Evolutionary conservation across 202 grass and related monocot genomes (phyloP).

Genomic region (Carex arenaria): DNA sequence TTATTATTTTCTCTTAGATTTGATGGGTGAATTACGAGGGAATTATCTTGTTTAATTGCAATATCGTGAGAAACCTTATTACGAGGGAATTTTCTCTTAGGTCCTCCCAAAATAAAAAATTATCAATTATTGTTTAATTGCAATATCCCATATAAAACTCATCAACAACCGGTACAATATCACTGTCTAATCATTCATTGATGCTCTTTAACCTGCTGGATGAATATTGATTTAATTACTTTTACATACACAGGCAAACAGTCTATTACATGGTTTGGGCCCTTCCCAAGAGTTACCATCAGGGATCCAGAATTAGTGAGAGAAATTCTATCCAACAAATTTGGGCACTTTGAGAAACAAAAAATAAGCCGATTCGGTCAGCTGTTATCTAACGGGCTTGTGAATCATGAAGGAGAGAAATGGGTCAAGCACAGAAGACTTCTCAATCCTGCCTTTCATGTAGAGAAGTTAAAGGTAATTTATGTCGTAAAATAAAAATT

Average conservation of each 20-base stretch:
- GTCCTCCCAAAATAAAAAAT: background rate
- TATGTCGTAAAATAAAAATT: no score
- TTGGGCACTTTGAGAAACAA: constrained; percentile 43
- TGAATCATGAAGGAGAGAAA: constrained; percentile 45
- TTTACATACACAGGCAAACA: no score
- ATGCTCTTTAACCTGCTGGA: background rate
- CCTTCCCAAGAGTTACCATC: no score
- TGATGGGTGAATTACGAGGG: background rate
- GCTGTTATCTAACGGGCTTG: constrained; percentile 28
- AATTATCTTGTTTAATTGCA: background rate
- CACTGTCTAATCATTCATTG: background rate
- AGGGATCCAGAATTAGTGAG: no score
- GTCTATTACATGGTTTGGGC: no score
- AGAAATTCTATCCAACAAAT: constrained; percentile 24
- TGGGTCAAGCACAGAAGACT: constrained; percentile 68
- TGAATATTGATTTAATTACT: no score
- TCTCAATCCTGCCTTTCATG: constrained; percentile 70
- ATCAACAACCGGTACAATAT: background rate
- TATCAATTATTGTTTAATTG: background rate
- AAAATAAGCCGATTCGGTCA: background rate
- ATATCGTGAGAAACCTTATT: no score
- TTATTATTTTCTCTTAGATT: no score
- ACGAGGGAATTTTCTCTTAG: background rate
- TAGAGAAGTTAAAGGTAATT: constrained; percentile 35
- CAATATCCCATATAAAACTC: background rate